Base-by-base conservation (phyloP, 805 yeast species). In the Pichia deserticola region DNA sequence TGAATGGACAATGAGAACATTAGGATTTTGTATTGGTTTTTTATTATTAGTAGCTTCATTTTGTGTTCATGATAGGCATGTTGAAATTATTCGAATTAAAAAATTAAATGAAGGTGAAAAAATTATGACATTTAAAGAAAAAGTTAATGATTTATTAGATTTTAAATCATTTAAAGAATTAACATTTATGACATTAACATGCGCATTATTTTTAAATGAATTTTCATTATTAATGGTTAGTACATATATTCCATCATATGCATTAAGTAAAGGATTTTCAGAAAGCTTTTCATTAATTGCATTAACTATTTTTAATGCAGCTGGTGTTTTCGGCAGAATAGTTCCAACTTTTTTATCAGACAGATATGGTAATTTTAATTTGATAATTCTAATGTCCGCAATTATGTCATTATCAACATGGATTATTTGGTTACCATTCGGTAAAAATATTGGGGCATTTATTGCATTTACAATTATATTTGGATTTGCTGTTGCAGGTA, bases 401-500 rank as follows among this genome's bases (percentile, higher is more conserved):
- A 67, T 77, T n/a, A 66, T 60, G 59, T 52, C 74, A 1, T 11
- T 82, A 0, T 62, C 78, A 20, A 70, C 78, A 3, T 67, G 84
- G 44, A 70, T 72, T 8, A 20, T 67, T 15, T 83, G 89, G 89
- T 64, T 82, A 25, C 89, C 90, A 1, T 76, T 81, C 49, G 89
- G 87, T 0, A 50, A 60, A 8, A 55, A 62, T 45, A 48, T 68
- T 32, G 65, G 64, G 2, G 74, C 70, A 0, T 63, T 82, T 47
- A 76, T 78, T 54, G 70, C 71, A 0, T 84, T 82, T 61, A 67
- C 82, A 7, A 75, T 71, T 0, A 45, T 76, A 4, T 78, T 75
- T 58, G 89, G 89, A 0, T 77, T 82, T 56, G 73, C 76, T 50
- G 71, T 78, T 33, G 81, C 88, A 4, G 76, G 85, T 20, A 78